phyloP scores from a whole-genome alignment of 176 grass and related monocot species.

The Oryza longistaminata region DNA sequence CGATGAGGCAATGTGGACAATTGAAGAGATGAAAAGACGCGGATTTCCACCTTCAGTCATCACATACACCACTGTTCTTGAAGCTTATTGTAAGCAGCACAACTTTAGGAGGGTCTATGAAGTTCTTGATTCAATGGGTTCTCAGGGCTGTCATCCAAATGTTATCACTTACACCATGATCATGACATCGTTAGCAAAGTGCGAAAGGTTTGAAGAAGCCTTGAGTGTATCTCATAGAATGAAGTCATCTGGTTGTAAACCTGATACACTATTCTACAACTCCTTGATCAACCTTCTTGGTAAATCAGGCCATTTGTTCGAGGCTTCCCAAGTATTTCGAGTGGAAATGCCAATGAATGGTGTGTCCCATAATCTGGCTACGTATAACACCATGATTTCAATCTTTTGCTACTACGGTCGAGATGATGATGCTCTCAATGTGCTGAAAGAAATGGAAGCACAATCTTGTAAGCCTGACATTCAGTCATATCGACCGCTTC shows the following conservation, averaged over 20 bases:
- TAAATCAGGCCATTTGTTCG: slow-evolving; percentile 48
- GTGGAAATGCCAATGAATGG: slow-evolving; percentile 71
- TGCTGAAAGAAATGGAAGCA: slow-evolving; percentile 69
- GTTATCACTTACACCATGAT: slow-evolving; percentile 79
- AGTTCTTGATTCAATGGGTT: slow-evolving; percentile 76
- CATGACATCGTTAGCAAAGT: slow-evolving; percentile 74
- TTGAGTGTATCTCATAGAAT: slow-evolving; percentile 64
- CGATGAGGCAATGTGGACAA: slow-evolving; percentile 79
- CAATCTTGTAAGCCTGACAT: slow-evolving; percentile 72
- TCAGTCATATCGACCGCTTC: slow-evolving; percentile 72
- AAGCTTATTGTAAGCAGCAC: slow-evolving; percentile 72
- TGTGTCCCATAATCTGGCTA: slow-evolving; percentile 47
- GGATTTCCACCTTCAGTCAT: slow-evolving; percentile 71
- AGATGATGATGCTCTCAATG: slow-evolving; percentile 57
- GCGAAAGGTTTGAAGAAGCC: slow-evolving; percentile 59
- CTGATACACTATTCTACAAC: slow-evolving; percentile 84
- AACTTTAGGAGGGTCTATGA: slow-evolving; percentile 71
- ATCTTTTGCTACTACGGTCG: slow-evolving; percentile 61
- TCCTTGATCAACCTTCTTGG: slow-evolving; percentile 75
- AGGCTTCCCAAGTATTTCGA: slow-evolving; percentile 69
- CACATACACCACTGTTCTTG: slow-evolving; percentile 69
- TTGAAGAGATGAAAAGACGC: slow-evolving; percentile 62
- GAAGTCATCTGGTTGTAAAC: slow-evolving; percentile 68
- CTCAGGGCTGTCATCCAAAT: slow-evolving; percentile 68
- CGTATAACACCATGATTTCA: slow-evolving; percentile 85